These are phyloP conservation scores for Neurospora africana DNA, from an alignment of 495 filamentous ascomycete species.

Conservation along the genomic window DNA sequence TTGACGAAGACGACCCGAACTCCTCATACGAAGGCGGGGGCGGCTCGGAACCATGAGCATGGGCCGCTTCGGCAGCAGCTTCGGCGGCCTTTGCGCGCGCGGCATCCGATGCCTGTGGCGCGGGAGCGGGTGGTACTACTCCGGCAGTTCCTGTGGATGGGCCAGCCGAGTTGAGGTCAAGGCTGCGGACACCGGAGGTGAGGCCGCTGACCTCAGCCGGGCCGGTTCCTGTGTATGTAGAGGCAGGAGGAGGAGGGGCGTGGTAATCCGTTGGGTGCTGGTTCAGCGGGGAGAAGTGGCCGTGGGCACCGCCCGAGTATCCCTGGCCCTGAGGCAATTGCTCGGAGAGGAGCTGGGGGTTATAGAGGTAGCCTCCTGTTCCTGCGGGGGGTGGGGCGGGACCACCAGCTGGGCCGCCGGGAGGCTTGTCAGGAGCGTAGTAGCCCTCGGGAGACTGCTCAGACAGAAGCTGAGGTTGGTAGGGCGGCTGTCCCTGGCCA, in stretches of 20 bases:
- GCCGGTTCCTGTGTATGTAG: neutral
- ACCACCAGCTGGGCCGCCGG: neutral
- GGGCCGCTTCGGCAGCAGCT: slow-evolving; percentile 12
- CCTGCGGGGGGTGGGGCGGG: neutral
- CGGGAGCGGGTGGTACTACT: neutral
- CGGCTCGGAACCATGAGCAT: neutral
- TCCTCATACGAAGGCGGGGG: neutral
- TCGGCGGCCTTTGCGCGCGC: slow-evolving; percentile 17
- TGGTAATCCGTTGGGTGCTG: neutral
- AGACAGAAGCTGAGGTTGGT: neutral
- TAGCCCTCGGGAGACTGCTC: neutral
- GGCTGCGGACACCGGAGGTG: neutral
- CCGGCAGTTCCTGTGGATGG: neutral
- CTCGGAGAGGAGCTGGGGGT: neutral
- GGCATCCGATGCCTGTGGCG: neutral
- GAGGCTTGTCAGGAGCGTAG: neutral
- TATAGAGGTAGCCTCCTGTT: neutral
- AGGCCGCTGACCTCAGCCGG: neutral
- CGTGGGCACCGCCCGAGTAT: neutral
- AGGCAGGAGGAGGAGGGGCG: neutral
- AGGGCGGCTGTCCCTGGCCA: neutral
- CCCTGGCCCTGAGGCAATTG: neutral
- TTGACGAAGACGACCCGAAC: neutral
- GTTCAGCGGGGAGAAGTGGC: neutral
- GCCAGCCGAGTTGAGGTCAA: slow-evolving; percentile 3